Percentiles rank a stretch among this genome's conserved stretches.
Evolutionary conservation across 2,329 filamentous ascomycete genomes (phyloP).

Genomic region (Amylocarpus encephaloides): DNA sequence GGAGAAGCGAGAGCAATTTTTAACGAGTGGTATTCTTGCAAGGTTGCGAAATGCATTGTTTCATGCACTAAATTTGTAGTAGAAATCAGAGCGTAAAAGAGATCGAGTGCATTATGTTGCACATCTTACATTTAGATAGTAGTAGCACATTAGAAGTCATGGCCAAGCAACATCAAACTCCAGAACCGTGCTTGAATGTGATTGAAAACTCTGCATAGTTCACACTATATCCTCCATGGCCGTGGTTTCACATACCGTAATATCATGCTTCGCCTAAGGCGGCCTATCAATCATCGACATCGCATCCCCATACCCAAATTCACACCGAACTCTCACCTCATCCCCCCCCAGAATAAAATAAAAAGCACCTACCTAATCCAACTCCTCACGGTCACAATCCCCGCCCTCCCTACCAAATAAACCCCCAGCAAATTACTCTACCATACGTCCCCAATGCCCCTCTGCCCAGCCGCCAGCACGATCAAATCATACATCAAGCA

Average conservation of each 20-base stretch:
- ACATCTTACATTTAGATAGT: too few relatives aligned
- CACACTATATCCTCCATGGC: neutral
- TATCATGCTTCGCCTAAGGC: neutral
- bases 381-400: constrained; percentile 47
- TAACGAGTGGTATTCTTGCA: too few relatives aligned
- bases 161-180: too few relatives aligned
- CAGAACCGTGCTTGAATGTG: too few relatives aligned
- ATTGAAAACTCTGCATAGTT: neutral
- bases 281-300: neutral
- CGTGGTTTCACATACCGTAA: neutral
- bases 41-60: too few relatives aligned
- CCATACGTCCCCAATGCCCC: constrained; percentile 34
- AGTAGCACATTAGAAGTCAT: too few relatives aligned
- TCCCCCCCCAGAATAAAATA: neutral
- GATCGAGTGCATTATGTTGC: too few relatives aligned
- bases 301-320: neutral
- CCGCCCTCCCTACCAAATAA: constrained; percentile 46
- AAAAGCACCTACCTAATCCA: constrained; percentile 41
- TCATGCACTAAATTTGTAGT: too few relatives aligned
- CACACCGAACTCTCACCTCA: too few relatives aligned
- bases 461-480: constrained; percentile 48
- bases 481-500: constrained; percentile 54
- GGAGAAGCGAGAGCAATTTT: too few relatives aligned
- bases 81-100: too few relatives aligned
- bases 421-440: constrained; percentile 47